phyloP scores from a whole-genome alignment of 257 asterid species.

The Lithospermum erythrorhizon region DNA sequence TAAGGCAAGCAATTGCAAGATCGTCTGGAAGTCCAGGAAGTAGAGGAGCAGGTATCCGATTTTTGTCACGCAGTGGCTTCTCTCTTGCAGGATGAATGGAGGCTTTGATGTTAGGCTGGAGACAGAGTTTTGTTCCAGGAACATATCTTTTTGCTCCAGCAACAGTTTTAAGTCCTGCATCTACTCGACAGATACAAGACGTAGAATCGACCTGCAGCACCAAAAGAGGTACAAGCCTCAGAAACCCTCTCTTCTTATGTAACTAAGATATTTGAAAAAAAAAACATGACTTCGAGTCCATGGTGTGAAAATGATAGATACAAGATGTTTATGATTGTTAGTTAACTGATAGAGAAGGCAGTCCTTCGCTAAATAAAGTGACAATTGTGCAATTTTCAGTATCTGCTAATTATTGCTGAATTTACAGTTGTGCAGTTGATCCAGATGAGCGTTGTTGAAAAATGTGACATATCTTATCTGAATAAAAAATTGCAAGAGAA shows the following conservation, averaged over 20 bases:
- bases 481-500: too few relatives aligned
- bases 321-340: not conserved
- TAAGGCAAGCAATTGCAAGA: conserved; percentile 36
- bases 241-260: too few relatives aligned
- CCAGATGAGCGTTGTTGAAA: not conserved
- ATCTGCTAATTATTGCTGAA: not conserved
- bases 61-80: conserved; percentile 25
- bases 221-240: not conserved
- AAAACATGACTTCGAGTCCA: too few relatives aligned
- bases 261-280: too few relatives aligned
- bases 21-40: conserved; percentile 38
- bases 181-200: conserved; percentile 38
- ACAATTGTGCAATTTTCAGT: too few relatives aligned
- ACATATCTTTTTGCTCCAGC: conserved; percentile 33
- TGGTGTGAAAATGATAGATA: too few relatives aligned
- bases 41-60: conserved; percentile 25
- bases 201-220: conserved; percentile 28
- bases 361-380: too few relatives aligned
- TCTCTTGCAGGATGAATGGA: conserved; percentile 33
- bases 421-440: too few relatives aligned
- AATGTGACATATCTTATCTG: too few relatives aligned
- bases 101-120: conserved; percentile 30
- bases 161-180: conserved; percentile 33
- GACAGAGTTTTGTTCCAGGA: conserved; percentile 33
- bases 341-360: not conserved